Evolutionary conservation across 2,329 filamentous ascomycete species (phyloP).

Genomic region (Rutstroemia sp.): DNA sequence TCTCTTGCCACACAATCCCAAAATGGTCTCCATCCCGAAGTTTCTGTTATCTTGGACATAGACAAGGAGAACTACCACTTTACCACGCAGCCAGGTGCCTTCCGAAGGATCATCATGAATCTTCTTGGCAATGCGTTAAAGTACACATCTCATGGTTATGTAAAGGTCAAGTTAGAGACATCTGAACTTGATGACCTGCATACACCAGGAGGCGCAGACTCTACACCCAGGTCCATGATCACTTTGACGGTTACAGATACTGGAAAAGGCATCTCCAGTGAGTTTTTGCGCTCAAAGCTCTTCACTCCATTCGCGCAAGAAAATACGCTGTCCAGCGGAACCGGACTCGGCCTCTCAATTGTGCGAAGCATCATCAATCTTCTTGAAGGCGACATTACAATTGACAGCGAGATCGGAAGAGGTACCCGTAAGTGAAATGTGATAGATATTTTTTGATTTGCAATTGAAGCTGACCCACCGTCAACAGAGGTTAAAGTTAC

Average conservation of each 20-base stretch:
- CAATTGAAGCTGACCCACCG: constrained; percentile 8
- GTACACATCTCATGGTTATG: constrained; percentile 48
- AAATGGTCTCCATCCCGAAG: constrained; percentile 14
- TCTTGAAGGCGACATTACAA: constrained; percentile 52
- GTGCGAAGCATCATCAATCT: constrained; percentile 54
- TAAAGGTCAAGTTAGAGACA: constrained; percentile 34
- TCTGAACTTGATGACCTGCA: constrained; percentile 24
- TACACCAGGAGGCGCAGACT: constrained; percentile 12
- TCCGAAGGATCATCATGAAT: constrained; percentile 51
- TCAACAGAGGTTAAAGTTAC: constrained; percentile 25
- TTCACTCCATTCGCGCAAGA: constrained; percentile 61
- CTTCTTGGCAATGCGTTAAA: constrained; percentile 57
- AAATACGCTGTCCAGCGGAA: constrained; percentile 52
- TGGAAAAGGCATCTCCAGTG: constrained; percentile 56
- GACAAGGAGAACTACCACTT: constrained; percentile 30
- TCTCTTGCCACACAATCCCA: constrained; percentile 2
- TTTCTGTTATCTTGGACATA: constrained; percentile 27
- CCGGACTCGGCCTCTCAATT: constrained; percentile 58
- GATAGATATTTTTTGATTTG: neutral
- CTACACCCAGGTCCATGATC: constrained; percentile 28
- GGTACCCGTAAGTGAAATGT: constrained; percentile 43
- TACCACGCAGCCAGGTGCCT: constrained; percentile 47
- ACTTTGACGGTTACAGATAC: constrained; percentile 70
- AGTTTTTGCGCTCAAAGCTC: constrained; percentile 53
- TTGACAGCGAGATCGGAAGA: constrained; percentile 45